Evolutionary conservation across 352 stramenopile genomes (phyloP).

Genomic region (Pythium brachiatum): DNA sequence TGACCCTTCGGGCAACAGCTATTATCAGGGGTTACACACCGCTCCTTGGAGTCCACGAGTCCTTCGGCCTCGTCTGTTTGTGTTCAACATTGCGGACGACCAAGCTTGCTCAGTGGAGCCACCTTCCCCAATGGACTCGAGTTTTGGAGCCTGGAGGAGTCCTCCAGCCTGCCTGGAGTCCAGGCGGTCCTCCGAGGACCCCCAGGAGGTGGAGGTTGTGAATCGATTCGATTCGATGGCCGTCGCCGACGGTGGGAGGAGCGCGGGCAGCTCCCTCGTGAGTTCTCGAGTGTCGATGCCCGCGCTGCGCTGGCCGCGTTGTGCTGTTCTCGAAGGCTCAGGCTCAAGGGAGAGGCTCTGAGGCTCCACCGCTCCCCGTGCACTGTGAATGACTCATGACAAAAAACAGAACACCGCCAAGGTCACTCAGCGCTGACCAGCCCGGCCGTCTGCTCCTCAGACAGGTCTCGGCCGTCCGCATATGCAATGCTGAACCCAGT

Average conservation of each 20-base stretch:
- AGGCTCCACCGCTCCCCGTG: too few species aligned
- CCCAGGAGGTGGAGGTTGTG: conserved; percentile 1
- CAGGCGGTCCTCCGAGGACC: too few species aligned
- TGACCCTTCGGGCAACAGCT: neutral
- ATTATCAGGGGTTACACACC: conserved; percentile 1
- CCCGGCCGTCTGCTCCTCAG: neutral
- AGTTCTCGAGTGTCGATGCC: neutral
- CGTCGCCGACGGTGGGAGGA: neutral
- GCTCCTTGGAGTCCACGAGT: too few species aligned
- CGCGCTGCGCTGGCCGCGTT: neutral
- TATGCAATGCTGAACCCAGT: too few species aligned
- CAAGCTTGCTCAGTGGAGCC: neutral
- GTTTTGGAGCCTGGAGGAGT: neutral
- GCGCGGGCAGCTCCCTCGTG: neutral
- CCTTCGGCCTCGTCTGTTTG: neutral
- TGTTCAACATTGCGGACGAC: neutral
- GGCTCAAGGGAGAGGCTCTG: too few species aligned
- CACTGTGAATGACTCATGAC: neutral
- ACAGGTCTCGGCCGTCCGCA: too few species aligned
- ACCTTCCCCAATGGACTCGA: neutral
- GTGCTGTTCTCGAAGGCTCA: neutral
- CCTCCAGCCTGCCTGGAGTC: too few species aligned
- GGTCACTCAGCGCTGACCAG: neutral
- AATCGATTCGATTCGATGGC: neutral
- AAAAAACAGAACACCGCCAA: neutral